Evolutionary conservation across 2,329 filamentous ascomycete genomes (phyloP).

Genomic region (Sphaerostilbella broomeana): DNA sequence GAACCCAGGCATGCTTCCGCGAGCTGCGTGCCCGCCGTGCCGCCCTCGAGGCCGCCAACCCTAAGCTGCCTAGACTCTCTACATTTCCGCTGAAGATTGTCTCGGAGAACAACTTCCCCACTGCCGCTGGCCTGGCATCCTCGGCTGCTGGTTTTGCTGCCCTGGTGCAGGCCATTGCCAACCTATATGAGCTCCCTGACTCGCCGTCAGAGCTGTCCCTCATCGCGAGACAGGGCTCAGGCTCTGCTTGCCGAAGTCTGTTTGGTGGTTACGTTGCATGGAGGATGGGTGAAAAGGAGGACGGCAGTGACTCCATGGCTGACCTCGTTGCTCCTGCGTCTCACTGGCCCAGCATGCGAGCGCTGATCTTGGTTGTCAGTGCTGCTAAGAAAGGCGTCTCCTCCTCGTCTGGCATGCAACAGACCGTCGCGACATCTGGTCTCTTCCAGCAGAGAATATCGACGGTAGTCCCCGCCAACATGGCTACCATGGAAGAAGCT

Average conservation of each 20-base stretch:
- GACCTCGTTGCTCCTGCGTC: slow-evolving; percentile 80
- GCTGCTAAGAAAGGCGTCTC: slow-evolving; percentile 94
- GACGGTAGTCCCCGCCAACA: slow-evolving; percentile 72
- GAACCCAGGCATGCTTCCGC: slow-evolving; percentile 91
- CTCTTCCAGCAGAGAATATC: slow-evolving; percentile 73
- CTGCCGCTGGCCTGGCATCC: slow-evolving; percentile 79
- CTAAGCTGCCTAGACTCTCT: slow-evolving; percentile 76
- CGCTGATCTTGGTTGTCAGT: slow-evolving; percentile 82
- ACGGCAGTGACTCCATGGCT: slow-evolving; percentile 82
- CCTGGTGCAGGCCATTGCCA: slow-evolving; percentile 76
- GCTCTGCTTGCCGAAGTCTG: slow-evolving; percentile 85
- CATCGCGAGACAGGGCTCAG: slow-evolving; percentile 89
- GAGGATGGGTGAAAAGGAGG: slow-evolving; percentile 67
- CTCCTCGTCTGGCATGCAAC: slow-evolving; percentile 93
- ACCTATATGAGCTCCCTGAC: slow-evolving; percentile 81
- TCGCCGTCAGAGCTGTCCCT: slow-evolving; percentile 76
- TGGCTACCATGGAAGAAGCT: slow-evolving; percentile 79
- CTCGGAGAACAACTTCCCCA: slow-evolving; percentile 98
- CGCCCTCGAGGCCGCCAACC: slow-evolving; percentile 63
- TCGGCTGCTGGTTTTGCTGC: slow-evolving; percentile 65
- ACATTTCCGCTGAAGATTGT: slow-evolving; percentile 74
- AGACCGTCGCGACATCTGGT: slow-evolving; percentile 85
- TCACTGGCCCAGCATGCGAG: slow-evolving; percentile 95
- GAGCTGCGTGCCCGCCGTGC: slow-evolving; percentile 74
- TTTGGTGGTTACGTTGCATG: slow-evolving; percentile 97